phyloP scores from a whole-genome alignment of 2,329 filamentous ascomycete genomes.

The Exophiala aquamarina region DNA sequence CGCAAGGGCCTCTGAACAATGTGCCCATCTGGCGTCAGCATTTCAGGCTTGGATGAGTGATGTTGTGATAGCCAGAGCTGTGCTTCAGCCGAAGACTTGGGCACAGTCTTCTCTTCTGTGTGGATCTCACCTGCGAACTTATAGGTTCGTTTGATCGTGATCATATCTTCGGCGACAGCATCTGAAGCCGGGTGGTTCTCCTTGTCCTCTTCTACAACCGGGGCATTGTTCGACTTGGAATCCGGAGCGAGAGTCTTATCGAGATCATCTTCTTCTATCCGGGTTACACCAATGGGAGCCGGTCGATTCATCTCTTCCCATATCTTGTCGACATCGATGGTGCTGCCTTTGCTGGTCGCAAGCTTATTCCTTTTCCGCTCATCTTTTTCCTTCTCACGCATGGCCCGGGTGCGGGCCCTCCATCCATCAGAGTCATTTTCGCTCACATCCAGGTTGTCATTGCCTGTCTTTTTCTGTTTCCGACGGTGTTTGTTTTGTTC shows the following conservation, averaged over 20 bases:
- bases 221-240: conserved; percentile 2
- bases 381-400: conserved; percentile 49
- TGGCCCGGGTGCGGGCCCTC: conserved; percentile 52
- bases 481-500: conserved; percentile 40
- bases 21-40: conserved; percentile 25
- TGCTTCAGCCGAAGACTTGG: conserved; percentile 55
- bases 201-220: conserved; percentile 22
- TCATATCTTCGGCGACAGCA: conserved; percentile 41
- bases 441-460: conserved; percentile 33
- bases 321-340: conserved; percentile 55
- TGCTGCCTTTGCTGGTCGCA: conserved; percentile 50
- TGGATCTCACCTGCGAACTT: conserved; percentile 57
- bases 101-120: conserved; percentile 54
- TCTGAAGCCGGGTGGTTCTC: conserved; percentile 23
- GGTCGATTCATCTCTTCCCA: conserved; percentile 54
- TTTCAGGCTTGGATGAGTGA: conserved; percentile 33
- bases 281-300: conserved; percentile 19
- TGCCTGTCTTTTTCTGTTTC: conserved; percentile 40
- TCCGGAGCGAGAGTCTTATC: conserved; percentile 13
- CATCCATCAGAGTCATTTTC: conserved; percentile 31
- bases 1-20: conserved; percentile 40
- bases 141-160: conserved; percentile 58
- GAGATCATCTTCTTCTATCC: conserved; percentile 14
- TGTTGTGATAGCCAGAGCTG: conserved; percentile 52
- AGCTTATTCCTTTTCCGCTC: conserved; percentile 49